A percentile compares a stretch with the other conserved stretches of the same genome.
Evolutionary conservation across 305 asterid genomes (phyloP).

Genomic region (Fraxinus sp.): DNA sequence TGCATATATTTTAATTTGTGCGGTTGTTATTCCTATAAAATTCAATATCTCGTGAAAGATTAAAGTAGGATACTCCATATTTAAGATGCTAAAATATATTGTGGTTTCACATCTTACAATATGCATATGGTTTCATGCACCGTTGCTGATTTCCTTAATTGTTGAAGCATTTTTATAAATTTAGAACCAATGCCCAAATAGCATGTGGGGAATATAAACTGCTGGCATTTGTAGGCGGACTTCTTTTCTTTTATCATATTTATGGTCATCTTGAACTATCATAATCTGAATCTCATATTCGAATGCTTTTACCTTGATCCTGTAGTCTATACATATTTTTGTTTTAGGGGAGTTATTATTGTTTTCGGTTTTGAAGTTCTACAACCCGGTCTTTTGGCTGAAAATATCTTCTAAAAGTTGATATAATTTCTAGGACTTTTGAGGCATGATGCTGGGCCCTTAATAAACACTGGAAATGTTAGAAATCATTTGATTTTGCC

Average conservation of each 20-base stretch:
- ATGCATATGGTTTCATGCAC: not conserved
- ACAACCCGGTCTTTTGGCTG: not conserved
- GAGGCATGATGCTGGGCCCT: not conserved
- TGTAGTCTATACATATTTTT: not conserved
- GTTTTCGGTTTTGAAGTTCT: not conserved
- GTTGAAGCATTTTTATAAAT: not conserved
- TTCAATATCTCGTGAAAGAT: not conserved
- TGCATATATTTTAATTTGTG: not conserved
- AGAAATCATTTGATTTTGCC: not conserved
- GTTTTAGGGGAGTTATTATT: slow-evolving; percentile 1
- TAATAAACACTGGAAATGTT: not conserved
- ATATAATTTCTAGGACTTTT: not conserved
- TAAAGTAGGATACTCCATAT: not conserved
- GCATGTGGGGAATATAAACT: not conserved
- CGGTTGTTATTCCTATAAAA: not conserved
- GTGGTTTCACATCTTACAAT: not conserved
- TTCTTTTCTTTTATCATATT: not conserved
- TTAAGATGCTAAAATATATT: not conserved
- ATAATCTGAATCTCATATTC: not conserved
- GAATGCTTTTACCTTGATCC: not conserved
- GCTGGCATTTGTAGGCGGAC: not conserved
- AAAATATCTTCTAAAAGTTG: not conserved
- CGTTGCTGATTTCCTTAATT: not conserved
- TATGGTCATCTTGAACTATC: not conserved
- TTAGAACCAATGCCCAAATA: not conserved